Percentiles rank a stretch among this genome's conserved stretches.
Evolutionary conservation across 164 flowering plant genomes (phyloP).

Genomic region (Liriodendron chinense): DNA sequence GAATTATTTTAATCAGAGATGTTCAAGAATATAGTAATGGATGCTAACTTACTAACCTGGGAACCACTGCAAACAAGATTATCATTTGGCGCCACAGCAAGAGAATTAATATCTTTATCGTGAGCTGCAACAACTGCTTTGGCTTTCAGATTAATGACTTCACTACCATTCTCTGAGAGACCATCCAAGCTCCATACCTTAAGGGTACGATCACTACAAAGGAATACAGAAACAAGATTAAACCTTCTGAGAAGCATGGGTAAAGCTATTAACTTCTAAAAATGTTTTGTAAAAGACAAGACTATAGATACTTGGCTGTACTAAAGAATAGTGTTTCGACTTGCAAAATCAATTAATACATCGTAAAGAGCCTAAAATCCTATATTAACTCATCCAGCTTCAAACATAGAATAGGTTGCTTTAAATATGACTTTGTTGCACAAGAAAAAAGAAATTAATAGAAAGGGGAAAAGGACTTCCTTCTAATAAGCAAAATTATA

Average conservation of each 20-base stretch:
- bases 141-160: conserved; percentile 47
- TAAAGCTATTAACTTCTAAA: neutral
- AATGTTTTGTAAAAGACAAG: neutral
- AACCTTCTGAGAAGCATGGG: neutral
- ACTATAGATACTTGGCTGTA: neutral
- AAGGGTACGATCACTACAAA: conserved; percentile 69
- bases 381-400: no score
- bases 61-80: conserved; percentile 90
- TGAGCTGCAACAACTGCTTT: conserved; percentile 82
- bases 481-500: no score
- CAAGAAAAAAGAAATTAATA: no score
- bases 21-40: conserved; percentile 3
- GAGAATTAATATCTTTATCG: conserved; percentile 80
- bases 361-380: neutral
- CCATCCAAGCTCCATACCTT: conserved; percentile 84
- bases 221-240: conserved; percentile 1
- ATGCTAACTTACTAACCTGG: conserved; percentile 50
- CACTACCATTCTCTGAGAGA: conserved; percentile 36
- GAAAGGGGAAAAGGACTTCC: no score
- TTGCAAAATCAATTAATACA: neutral
- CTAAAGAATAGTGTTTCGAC: neutral
- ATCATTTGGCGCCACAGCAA: conserved; percentile 87
- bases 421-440: no score
- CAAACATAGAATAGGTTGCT: no score
- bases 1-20: neutral